These are phyloP conservation scores for Ophioceras dolichostomum DNA, from an alignment of 2,329 filamentous ascomycete species.

Conservation along the genomic window DNA sequence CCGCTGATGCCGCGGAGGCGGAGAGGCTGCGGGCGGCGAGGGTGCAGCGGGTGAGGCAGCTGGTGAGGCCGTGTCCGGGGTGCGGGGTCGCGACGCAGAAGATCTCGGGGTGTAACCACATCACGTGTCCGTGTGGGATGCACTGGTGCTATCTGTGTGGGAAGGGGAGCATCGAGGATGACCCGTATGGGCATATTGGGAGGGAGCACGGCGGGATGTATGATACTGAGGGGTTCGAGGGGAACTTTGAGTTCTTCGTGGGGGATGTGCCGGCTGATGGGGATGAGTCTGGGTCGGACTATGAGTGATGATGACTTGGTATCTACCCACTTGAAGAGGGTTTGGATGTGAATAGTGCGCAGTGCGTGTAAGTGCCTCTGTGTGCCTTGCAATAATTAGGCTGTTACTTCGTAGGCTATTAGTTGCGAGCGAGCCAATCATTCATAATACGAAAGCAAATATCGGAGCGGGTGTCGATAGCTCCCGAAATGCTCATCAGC, in stretches of 20 bases:
- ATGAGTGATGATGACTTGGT: no score
- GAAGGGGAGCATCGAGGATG: background rate
- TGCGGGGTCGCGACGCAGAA: slow-evolving; percentile 29
- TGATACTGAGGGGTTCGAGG: background rate
- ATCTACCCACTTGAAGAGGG: no score
- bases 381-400: no score
- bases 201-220: background rate
- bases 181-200: slow-evolving; percentile 10
- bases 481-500: no score
- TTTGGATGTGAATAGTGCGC: no score
- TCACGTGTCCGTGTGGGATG: slow-evolving; percentile 26
- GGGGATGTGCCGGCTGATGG: background rate
- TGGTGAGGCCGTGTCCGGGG: slow-evolving; percentile 26
- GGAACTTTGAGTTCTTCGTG: background rate
- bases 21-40: slow-evolving; percentile 11
- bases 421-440: no score
- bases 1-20: background rate
- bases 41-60: slow-evolving; percentile 17
- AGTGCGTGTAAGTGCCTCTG: no score
- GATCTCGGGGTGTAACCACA: slow-evolving; percentile 31
- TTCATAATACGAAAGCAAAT: no score
- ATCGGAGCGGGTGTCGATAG: no score
- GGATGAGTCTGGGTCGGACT: background rate
- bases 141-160: slow-evolving; percentile 37
- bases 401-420: no score